Conservation (phyloP, 768 basidiomycete species). For the Chiua virens region DNA sequence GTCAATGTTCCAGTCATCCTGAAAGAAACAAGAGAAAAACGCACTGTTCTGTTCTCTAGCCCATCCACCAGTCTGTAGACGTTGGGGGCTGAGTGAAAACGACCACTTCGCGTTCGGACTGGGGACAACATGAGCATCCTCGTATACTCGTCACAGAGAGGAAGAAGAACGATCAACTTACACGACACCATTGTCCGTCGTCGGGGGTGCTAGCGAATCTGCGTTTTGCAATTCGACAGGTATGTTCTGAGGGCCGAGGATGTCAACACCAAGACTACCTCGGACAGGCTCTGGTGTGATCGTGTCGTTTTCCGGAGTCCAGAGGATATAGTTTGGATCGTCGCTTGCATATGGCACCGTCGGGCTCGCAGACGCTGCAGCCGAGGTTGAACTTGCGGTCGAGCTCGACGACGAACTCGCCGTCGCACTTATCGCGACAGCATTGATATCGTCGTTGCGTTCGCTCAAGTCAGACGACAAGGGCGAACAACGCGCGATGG, state of each 20-base stretch:
- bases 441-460: neutral
- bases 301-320: constrained; percentile 29
- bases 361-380: constrained; percentile 32
- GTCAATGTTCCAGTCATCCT: neutral
- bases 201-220: constrained; percentile 56
- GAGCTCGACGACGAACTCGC: neutral
- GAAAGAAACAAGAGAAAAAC: constrained; percentile 1
- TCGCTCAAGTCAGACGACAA: no score
- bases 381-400: constrained; percentile 10
- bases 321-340: constrained; percentile 43
- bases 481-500: constrained; percentile 4
- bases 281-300: constrained; percentile 41
- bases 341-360: constrained; percentile 42
- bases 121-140: neutral
- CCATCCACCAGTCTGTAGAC: constrained; percentile 59
- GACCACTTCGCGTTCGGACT: constrained; percentile 58
- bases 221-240: constrained; percentile 55
- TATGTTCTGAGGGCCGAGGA: constrained; percentile 57
- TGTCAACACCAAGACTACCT: constrained; percentile 40
- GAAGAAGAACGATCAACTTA: constrained; percentile 18
- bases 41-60: constrained; percentile 55
- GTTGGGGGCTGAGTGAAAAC: constrained; percentile 54
- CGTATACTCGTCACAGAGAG: neutral
- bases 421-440: neutral
- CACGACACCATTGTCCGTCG: constrained; percentile 57